Base-by-base conservation (phyloP, 2,329 filamentous ascomycete genomes). In the Teratosphaeria gauchensis region DNA sequence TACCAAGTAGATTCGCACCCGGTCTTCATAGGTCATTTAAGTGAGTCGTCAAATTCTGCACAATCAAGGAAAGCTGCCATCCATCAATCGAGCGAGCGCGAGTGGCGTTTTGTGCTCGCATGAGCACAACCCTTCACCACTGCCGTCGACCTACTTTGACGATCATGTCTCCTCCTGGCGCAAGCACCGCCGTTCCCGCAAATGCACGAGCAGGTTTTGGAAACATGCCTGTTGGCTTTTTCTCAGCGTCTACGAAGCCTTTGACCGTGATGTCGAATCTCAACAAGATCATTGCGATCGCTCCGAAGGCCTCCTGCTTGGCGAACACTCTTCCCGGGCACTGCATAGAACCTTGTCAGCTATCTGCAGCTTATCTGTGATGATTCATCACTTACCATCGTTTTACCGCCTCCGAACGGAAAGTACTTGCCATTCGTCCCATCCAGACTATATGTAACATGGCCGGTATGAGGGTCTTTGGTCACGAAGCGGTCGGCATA, bases 351-450 rank as follows among this genome's bases (percentile, higher is more conserved):
- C 21, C 19, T 53, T 21, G 32, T 31, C 14, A 30, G 30, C 19
- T 7, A 16, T 31, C 2, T 32, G 21, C 11, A 51, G 55, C 8
- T 21, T 33, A 55, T 64, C 64, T 16, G 64, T 66, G 54, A 64
- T 67, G 28, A 62, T 28, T 28, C 59, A 14, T 28, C 59, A 14
- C 63, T 48, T 9, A 24, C 55, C 30, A 68, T 65, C 0, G 65
- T 68, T 51, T 61, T 63, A 7, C 66, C 68, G 19, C 68, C 70
- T 19, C 70, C 70, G 51, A 71, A 71, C 1, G 70, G 70, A 30
- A 70, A 68, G 59, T 69, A 68, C 46, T 67, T 68, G 5, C 68
- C 69, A 2, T 58, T 61, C 7, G 66, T 65, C 4, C 66, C 65
- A n/a, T n/a, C 59, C 33, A 67, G 63, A n/a, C 58, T 63, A 58